A percentile compares a stretch with the other conserved stretches of the same genome.
Conservation (phyloP, 2,329 filamentous ascomycete genomes). For the Lachnellula occidentalis region DNA sequence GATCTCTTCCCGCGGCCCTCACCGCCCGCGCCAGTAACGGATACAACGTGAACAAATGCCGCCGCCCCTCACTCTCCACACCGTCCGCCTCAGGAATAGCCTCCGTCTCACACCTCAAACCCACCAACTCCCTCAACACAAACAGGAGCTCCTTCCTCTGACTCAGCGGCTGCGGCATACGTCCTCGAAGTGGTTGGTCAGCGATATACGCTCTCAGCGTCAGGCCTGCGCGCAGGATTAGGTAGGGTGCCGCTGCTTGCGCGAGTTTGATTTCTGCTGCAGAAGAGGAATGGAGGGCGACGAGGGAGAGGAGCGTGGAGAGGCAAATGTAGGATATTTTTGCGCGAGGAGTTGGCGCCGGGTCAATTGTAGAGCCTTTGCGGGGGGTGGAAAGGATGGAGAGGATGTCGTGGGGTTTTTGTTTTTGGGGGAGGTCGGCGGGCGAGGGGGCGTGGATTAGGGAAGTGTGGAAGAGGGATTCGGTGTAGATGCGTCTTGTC, state of each 20-base stretch:
- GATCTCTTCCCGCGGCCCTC: slow-evolving; percentile 56
- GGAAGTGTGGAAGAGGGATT: slow-evolving; percentile 74
- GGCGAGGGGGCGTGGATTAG: slow-evolving; percentile 67
- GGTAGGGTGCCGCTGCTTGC: slow-evolving; percentile 68
- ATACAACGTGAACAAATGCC: slow-evolving; percentile 77
- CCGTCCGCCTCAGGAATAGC: slow-evolving; percentile 57
- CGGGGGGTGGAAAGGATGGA: slow-evolving; percentile 58
- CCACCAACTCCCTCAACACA: slow-evolving; percentile 60
- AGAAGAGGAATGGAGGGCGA: slow-evolving; percentile 45
- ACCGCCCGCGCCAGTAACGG: slow-evolving; percentile 65
- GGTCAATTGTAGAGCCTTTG: slow-evolving; percentile 66
- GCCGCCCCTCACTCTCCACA: slow-evolving; percentile 54
- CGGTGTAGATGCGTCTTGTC: slow-evolving; percentile 63
- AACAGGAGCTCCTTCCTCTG: slow-evolving; percentile 75
- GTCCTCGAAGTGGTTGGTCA: slow-evolving; percentile 83
- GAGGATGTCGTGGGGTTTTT: slow-evolving; percentile 46
- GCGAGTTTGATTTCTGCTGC: slow-evolving; percentile 47
- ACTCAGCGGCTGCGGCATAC: slow-evolving; percentile 80
- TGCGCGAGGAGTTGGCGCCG: slow-evolving; percentile 57
- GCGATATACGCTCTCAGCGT: slow-evolving; percentile 81
- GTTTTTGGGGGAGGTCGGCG: slow-evolving; percentile 48
- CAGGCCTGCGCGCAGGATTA: slow-evolving; percentile 76
- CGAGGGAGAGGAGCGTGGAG: slow-evolving; percentile 69
- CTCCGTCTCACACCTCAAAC: slow-evolving; percentile 61
- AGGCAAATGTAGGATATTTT: slow-evolving; percentile 77